These are phyloP conservation scores for Microdochium bolleyi DNA, from an alignment of 2,329 filamentous ascomycete species.

Conservation along the genomic window DNA sequence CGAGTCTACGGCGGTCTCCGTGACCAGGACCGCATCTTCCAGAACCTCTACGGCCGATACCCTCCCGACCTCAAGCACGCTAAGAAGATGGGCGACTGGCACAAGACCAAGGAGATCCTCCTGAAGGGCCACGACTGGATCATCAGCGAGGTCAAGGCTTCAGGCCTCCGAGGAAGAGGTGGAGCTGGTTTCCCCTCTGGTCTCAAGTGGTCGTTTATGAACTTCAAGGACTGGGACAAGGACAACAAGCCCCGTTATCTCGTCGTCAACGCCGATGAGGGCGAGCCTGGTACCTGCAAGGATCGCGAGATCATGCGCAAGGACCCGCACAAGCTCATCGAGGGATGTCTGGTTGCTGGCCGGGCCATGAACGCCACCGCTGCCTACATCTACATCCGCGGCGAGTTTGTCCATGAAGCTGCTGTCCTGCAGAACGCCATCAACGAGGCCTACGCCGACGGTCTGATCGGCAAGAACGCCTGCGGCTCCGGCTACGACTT, in stretches of 20 bases:
- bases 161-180: constrained; percentile 88
- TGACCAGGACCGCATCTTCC: constrained; percentile 98
- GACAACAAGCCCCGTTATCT: constrained; percentile 92
- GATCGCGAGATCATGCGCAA: constrained; percentile 99
- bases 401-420: constrained; percentile 95
- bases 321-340: constrained; percentile 97
- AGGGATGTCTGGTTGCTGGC: constrained; percentile 92
- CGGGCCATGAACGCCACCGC: constrained; percentile 98
- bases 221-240: constrained; percentile 99
- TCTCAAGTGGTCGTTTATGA: constrained; percentile 99
- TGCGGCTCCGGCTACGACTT: constrained; percentile 97
- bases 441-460: constrained; percentile 92
- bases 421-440: constrained; percentile 90
- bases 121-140: constrained; percentile 98
- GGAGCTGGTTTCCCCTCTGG: constrained; percentile 97
- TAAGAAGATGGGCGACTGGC: constrained; percentile 98
- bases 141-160: constrained; percentile 94
- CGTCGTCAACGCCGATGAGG: constrained; percentile 97
- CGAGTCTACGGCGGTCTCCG: constrained; percentile 76
- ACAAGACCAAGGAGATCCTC: constrained; percentile 98
- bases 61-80: constrained; percentile 87
- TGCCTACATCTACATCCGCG: constrained; percentile 98
- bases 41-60: constrained; percentile 93
- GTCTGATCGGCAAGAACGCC: constrained; percentile 95
- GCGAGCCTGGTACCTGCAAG: constrained; percentile 98